phyloP scores from a whole-genome alignment of 768 basidiomycete genomes.

The Botryobasidium botryosum region DNA sequence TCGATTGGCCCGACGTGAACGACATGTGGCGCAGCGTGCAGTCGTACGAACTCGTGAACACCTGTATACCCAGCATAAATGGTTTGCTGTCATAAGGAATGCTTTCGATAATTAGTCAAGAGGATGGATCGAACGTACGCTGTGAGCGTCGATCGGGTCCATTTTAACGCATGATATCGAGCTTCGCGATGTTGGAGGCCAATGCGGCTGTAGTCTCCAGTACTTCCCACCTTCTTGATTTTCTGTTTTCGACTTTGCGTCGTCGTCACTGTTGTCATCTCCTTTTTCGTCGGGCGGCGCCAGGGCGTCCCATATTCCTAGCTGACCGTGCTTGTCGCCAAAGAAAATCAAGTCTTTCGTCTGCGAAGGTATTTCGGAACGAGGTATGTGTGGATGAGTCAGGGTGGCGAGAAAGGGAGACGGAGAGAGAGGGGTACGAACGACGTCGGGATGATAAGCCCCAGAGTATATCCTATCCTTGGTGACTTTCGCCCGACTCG shows the following conservation, averaged over 20 bases:
- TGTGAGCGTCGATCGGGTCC: slow-evolving; percentile 58
- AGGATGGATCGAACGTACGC: slow-evolving; percentile 30
- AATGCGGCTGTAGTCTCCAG: slow-evolving; percentile 67
- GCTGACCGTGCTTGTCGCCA: slow-evolving; percentile 70
- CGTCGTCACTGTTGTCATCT: slow-evolving; percentile 31
- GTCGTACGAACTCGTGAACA: slow-evolving; percentile 73
- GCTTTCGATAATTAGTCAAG: neutral
- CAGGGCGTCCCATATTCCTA: slow-evolving; percentile 77
- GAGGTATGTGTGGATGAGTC: neutral
- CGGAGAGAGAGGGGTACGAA: slow-evolving; percentile 7
- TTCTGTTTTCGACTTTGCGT: slow-evolving; percentile 14
- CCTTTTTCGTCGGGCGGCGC: slow-evolving; percentile 52
- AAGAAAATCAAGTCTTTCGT: slow-evolving; percentile 77
- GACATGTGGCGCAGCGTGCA: slow-evolving; percentile 57
- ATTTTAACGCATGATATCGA: slow-evolving; percentile 66
- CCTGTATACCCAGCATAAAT: slow-evolving; percentile 22
- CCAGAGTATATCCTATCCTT: slow-evolving; percentile 58
- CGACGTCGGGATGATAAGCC: slow-evolving; percentile 59
- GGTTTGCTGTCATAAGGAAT: neutral
- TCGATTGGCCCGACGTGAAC: slow-evolving; percentile 53
- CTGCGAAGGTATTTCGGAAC: too few species aligned
- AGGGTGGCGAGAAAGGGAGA: neutral
- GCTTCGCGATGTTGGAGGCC: slow-evolving; percentile 66
- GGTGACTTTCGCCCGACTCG: slow-evolving; percentile 68
- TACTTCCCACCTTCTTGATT: slow-evolving; percentile 46